Base-by-base conservation (phyloP, 164 flowering plant species). In the Tetracentron sinense region DNA sequence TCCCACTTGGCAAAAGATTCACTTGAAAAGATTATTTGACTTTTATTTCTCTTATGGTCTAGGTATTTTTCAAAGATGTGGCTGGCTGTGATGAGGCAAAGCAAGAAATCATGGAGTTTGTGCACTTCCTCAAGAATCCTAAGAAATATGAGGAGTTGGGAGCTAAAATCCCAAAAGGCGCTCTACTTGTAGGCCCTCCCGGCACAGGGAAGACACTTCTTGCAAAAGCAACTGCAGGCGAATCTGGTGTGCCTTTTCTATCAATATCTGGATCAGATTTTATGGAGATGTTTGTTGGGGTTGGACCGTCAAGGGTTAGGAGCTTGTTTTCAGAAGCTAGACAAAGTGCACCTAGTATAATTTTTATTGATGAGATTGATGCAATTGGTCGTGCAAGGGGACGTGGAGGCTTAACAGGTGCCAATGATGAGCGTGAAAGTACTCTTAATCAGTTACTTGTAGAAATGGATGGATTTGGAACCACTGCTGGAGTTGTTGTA, bases 51-150 rank as follows among this genome's bases (percentile, higher is more conserved):
- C 62, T 64, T 28, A 25, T 74, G 31, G 1, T 72, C 30, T 75
- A 92, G 97, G 72, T 89, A 27, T 87, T 35, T 76, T 92, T 92
- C 66, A 87, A 85, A 74, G 96, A 92, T 83, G 96, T 92, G 50
- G 96, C 93, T 80, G 96, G 96, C 23, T 86, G 91, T 79, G 98
- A 92, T 74, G 96, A 92, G 67, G 98, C 98, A 64, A 92, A 92
- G 75, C 92, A 84, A 74, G 98, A 93, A 75, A 85, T 93, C 53
- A 88, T 90, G 97, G 98, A 93, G 67, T 87, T 93, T 75, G 97
- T 93, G 53, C 97, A 90, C 72, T 90, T 88, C 60, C 89, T 93
- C 11, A 88, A 88, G 68, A 90, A 88, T 61, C 98, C 97, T 0
- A 87, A 83, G 81, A 88, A 90, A 63, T 90, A 88, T 73, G 90